Conservation (phyloP, 2,329 filamentous ascomycete species). For the Alternaria rosae region DNA sequence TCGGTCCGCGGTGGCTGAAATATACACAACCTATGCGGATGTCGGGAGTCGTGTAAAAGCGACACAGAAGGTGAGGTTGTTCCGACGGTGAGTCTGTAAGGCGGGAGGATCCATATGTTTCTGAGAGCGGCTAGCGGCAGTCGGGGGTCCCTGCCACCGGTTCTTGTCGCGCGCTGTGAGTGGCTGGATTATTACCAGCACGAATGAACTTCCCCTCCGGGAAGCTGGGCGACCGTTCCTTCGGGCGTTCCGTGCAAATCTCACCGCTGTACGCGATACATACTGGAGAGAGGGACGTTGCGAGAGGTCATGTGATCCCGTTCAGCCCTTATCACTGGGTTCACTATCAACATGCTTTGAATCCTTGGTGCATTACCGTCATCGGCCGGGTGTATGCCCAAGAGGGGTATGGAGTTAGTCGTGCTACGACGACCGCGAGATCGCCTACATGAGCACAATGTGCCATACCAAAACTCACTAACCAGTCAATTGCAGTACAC, state of each 20-base stretch:
- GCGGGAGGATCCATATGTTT: slow-evolving; percentile 24
- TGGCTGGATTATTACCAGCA: slow-evolving; percentile 14
- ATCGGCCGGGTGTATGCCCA: slow-evolving; percentile 10
- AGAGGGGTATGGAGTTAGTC: slow-evolving; percentile 2
- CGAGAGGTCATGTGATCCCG: slow-evolving; percentile 27
- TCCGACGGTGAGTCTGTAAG: slow-evolving; percentile 33
- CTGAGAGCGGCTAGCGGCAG: slow-evolving; percentile 21
- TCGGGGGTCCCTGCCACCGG: slow-evolving; percentile 16
- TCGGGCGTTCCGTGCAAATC: slow-evolving; percentile 25
- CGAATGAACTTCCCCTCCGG: slow-evolving; percentile 24
- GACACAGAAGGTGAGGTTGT: slow-evolving; percentile 12
- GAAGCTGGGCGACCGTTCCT: slow-evolving; percentile 15
- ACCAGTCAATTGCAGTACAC: slow-evolving; percentile 10
- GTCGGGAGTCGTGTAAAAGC: slow-evolving; percentile 2
- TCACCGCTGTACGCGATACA: slow-evolving; percentile 33
- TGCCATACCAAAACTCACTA: slow-evolving; percentile 9
- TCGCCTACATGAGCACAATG: slow-evolving; percentile 20
- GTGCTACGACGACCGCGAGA: slow-evolving; percentile 16
- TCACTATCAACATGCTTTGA: slow-evolving; percentile 1
- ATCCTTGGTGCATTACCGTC: not conserved
- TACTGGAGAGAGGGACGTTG: slow-evolving; percentile 12
- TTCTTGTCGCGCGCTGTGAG: slow-evolving; percentile 19
- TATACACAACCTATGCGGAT: not conserved
- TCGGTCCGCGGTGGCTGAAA: slow-evolving; percentile 3
- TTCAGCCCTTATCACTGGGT: slow-evolving; percentile 15